A percentile compares a stretch with the other conserved stretches of the same genome.
These are phyloP conservation scores for Phoma sp. DNA, from an alignment of 2,329 filamentous ascomycete species.

Conservation along the genomic window DNA sequence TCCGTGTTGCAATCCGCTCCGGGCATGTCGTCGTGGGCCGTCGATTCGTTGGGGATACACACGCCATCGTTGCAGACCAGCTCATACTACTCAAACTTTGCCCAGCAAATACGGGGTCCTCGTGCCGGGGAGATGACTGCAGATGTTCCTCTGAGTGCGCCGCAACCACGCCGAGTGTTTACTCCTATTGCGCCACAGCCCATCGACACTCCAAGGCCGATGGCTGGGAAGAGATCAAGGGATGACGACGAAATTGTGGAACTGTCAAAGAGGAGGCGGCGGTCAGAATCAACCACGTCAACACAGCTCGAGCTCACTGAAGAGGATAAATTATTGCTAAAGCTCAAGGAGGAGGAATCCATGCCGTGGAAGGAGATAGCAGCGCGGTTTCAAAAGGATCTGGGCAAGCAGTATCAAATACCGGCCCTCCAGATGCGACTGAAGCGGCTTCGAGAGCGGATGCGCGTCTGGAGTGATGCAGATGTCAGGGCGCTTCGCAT, in stretches of 20 bases:
- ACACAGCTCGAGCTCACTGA: slow-evolving; percentile 54
- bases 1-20: slow-evolving; percentile 50
- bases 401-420: slow-evolving; percentile 58
- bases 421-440: slow-evolving; percentile 62
- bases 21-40: slow-evolving; percentile 48
- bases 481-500: slow-evolving; percentile 57
- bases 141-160: slow-evolving; percentile 23
- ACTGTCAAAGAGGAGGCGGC: slow-evolving; percentile 50
- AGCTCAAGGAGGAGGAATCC: slow-evolving; percentile 59
- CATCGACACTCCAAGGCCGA: slow-evolving; percentile 36
- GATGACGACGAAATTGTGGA: slow-evolving; percentile 46
- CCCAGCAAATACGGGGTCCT: slow-evolving; percentile 5
- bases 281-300: slow-evolving; percentile 46
- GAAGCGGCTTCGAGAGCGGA: slow-evolving; percentile 58
- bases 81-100: slow-evolving; percentile 36
- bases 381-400: slow-evolving; percentile 56
- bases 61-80: slow-evolving; percentile 34
- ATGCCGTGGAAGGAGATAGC: slow-evolving; percentile 64
- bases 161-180: slow-evolving; percentile 52
- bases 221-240: slow-evolving; percentile 45
- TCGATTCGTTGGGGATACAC: slow-evolving; percentile 51
- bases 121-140: not conserved
- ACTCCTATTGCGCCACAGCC: slow-evolving; percentile 55
- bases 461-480: slow-evolving; percentile 59
- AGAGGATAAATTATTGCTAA: slow-evolving; percentile 58